Evolutionary conservation across 768 basidiomycete genomes (phyloP).

Genomic region (Amyloporia xantha): DNA sequence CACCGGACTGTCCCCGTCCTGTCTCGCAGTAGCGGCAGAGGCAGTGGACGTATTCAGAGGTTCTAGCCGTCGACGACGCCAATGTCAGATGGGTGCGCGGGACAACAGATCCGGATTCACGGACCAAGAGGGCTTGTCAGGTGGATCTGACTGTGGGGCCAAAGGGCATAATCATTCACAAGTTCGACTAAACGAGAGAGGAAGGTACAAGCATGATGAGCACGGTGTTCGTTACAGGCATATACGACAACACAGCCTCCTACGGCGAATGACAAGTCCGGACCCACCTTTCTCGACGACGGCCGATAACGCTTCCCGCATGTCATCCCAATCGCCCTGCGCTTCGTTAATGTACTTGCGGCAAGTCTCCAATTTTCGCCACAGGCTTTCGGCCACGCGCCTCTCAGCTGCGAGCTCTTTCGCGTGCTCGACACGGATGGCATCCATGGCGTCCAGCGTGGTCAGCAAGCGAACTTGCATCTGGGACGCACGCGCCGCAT

Average conservation of each 20-base stretch:
- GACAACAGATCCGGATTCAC: too few relatives aligned
- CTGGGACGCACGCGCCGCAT: slow-evolving; percentile 34
- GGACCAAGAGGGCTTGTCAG: slow-evolving; percentile 38
- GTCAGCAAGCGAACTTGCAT: slow-evolving; percentile 40
- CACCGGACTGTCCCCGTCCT: background rate
- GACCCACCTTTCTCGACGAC: slow-evolving; percentile 56
- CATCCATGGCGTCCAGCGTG: slow-evolving; percentile 46
- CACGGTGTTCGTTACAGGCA: too few relatives aligned
- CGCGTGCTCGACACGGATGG: slow-evolving; percentile 32
- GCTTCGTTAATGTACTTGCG: slow-evolving; percentile 24
- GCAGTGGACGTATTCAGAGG: background rate
- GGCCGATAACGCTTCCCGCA: slow-evolving; percentile 45
- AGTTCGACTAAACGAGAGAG: too few relatives aligned
- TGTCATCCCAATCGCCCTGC: slow-evolving; percentile 45
- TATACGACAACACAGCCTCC: too few relatives aligned
- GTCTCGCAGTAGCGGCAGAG: background rate
- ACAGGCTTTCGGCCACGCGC: slow-evolving; percentile 28
- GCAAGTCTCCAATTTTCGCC: slow-evolving; percentile 33
- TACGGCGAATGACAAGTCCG: too few relatives aligned
- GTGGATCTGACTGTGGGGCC: slow-evolving; percentile 39
- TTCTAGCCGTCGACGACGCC: background rate
- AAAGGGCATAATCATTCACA: slow-evolving; percentile 36
- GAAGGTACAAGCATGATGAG: too few relatives aligned
- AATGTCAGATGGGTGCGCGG: slow-evolving; percentile 4
- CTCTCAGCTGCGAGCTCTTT: slow-evolving; percentile 32